Evolutionary conservation across 129 eudicot species (phyloP).

Genomic region (Glebionis coronaria): DNA sequence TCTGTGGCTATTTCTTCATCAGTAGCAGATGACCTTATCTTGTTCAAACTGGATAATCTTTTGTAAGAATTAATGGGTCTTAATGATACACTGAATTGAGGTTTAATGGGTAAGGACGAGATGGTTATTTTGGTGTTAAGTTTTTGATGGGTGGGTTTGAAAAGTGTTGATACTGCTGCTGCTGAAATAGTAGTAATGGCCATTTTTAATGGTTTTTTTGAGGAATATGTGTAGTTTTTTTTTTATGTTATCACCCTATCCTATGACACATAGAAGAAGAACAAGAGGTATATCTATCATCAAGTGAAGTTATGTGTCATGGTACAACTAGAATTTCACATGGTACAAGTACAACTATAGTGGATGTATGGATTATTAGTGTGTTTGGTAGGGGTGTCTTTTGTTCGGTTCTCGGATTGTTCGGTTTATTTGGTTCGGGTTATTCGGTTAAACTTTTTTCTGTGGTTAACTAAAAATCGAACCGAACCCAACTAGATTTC

Average conservation of each 20-base stretch:
- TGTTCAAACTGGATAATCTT: conserved; percentile 29
- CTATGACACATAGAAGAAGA: background rate
- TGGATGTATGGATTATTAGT: no score
- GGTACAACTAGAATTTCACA: conserved; percentile 17
- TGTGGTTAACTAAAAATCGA: no score
- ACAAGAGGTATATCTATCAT: conserved; percentile 20
- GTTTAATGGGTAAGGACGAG: conserved; percentile 12
- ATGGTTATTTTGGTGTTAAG: conserved; percentile 13
- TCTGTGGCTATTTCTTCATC: conserved; percentile 44
- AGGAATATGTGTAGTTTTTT: conserved; percentile 2
- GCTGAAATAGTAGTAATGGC: conserved; percentile 49
- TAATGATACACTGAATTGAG: background rate
- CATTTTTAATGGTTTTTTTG: conserved; percentile 34
- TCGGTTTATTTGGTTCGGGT: no score
- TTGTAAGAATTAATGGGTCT: conserved; percentile 23
- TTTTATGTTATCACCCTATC: conserved; percentile 17
- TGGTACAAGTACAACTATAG: no score
- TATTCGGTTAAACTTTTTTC: no score
- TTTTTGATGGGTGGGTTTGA: conserved; percentile 28
- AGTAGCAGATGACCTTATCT: conserved; percentile 37
- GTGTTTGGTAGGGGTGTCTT: no score
- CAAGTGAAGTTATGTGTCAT: background rate
- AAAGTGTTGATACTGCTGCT: conserved; percentile 26
- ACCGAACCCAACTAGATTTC: no score
- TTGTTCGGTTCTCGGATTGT: no score